Percentiles rank a stretch among this genome's conserved stretches.
phyloP scores from a whole-genome alignment of 2,329 filamentous ascomycete genomes.

The Akanthomyces uredinophilus region DNA sequence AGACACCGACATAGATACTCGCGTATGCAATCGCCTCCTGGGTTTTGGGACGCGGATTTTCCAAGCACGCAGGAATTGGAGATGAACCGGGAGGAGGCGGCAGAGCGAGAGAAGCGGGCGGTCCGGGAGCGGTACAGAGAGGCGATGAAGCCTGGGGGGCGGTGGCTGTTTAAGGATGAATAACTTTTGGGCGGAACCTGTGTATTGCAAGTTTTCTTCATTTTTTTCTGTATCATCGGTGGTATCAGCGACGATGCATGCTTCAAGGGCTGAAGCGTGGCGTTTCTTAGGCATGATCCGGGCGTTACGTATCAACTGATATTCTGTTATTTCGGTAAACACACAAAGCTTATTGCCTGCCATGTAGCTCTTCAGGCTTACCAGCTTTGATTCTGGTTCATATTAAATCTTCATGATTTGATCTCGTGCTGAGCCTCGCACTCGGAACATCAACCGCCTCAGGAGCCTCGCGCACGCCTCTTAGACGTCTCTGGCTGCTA shows the following conservation, averaged over 20 bases:
- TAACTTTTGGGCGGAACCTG: conserved; percentile 25
- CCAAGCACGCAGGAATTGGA: conserved; percentile 78
- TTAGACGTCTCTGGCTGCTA: too few relatives aligned
- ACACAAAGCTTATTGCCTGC: neutral
- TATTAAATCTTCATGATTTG: too few relatives aligned
- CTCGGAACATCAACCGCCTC: too few relatives aligned
- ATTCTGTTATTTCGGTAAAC: neutral
- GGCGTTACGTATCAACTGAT: neutral
- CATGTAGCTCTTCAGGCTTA: too few relatives aligned
- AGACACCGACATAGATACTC: conserved; percentile 72
- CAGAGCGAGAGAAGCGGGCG: conserved; percentile 55
- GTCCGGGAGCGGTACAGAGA: conserved; percentile 74
- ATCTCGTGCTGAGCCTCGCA: too few relatives aligned
- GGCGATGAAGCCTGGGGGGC: conserved; percentile 69
- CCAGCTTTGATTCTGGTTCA: too few relatives aligned
- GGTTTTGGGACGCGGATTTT: conserved; percentile 89
- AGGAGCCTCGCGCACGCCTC: too few relatives aligned
- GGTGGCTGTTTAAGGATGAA: conserved; percentile 81
- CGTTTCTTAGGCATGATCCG: neutral
- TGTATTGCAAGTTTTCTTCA: neutral
- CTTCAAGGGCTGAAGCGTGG: conserved; percentile 6
- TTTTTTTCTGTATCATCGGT: neutral
- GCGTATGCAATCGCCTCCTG: conserved; percentile 69
- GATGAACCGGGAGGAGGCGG: conserved; percentile 59
- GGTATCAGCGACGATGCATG: conserved; percentile 4